Evolutionary conservation across 1,284 basidiomycete species (phyloP).

Genomic region (Gymnopus androsaceus): DNA sequence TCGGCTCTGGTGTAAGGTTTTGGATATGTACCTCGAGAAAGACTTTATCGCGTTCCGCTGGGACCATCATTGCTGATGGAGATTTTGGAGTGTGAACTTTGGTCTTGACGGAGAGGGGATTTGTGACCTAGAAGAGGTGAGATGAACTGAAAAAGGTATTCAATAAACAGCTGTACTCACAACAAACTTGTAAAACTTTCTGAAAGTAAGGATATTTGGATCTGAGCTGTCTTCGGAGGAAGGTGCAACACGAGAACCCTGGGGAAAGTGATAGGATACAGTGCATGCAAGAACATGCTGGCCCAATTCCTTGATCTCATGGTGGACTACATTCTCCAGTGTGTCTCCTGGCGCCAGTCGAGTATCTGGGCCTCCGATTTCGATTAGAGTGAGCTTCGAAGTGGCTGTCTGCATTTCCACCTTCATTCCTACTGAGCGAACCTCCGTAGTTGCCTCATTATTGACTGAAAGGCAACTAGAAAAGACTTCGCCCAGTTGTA

Average conservation of each 20-base stretch:
- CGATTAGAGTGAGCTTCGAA: slow-evolving; percentile 61
- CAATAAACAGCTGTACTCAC: slow-evolving; percentile 46
- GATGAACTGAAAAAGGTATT: not conserved
- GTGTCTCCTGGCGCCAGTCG: slow-evolving; percentile 55
- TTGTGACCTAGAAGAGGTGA: slow-evolving; percentile 65
- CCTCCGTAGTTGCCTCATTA: slow-evolving; percentile 65
- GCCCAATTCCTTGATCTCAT: slow-evolving; percentile 83
- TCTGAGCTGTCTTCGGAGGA: slow-evolving; percentile 54
- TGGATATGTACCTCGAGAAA: slow-evolving; percentile 89
- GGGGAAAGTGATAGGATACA: slow-evolving; percentile 69
- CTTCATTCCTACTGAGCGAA: slow-evolving; percentile 59
- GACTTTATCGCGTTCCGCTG: slow-evolving; percentile 69
- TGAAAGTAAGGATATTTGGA: slow-evolving; percentile 67
- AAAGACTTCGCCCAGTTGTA: slow-evolving; percentile 82
- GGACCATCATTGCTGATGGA: slow-evolving; percentile 66
- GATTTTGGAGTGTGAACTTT: slow-evolving; percentile 79
- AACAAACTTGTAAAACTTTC: slow-evolving; percentile 88
- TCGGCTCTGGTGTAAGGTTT: slow-evolving; percentile 75
- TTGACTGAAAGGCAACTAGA: slow-evolving; percentile 78
- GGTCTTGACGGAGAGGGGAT: slow-evolving; percentile 87
- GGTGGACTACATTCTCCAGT: slow-evolving; percentile 65
- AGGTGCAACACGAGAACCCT: slow-evolving; percentile 47
- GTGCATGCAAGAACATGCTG: slow-evolving; percentile 81
- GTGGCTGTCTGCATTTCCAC: slow-evolving; percentile 80
- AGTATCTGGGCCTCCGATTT: slow-evolving; percentile 56